Percentiles rank a stretch among this genome's conserved stretches.
Evolutionary conservation across 768 basidiomycete species (phyloP).

Genomic region (Chalciporus chontae): DNA sequence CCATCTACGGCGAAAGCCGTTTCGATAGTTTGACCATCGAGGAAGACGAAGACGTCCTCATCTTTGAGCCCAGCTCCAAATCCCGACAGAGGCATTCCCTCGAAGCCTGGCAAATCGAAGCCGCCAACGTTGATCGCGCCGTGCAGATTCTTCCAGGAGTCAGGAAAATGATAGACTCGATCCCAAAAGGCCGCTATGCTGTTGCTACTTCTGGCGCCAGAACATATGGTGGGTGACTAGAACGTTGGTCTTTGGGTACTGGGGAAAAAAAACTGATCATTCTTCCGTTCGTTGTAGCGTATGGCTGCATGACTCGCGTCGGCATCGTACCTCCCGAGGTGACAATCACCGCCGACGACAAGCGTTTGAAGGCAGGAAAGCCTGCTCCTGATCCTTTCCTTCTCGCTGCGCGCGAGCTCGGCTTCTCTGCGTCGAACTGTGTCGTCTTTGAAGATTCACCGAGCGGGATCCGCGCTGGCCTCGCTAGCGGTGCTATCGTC

Average conservation of each 20-base stretch:
- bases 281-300: constrained; percentile 33
- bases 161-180: constrained; percentile 56
- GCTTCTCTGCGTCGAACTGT: constrained; percentile 54
- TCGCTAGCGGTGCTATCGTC: constrained; percentile 70
- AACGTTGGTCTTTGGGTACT: too few species aligned
- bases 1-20: constrained; percentile 19
- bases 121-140: constrained; percentile 53
- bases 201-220: constrained; percentile 74
- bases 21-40: constrained; percentile 31
- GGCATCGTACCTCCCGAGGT: constrained; percentile 64
- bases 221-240: constrained; percentile 47
- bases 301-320: constrained; percentile 69
- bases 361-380: constrained; percentile 63
- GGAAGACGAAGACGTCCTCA: constrained; percentile 34
- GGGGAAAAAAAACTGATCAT: not conserved
- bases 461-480: constrained; percentile 62
- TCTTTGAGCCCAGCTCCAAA: constrained; percentile 24
- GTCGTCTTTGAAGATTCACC: constrained; percentile 79
- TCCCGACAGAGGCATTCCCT: constrained; percentile 32
- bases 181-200: constrained; percentile 64
- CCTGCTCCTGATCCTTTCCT: constrained; percentile 63
- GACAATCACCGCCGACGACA: constrained; percentile 76
- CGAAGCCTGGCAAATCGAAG: constrained; percentile 55
- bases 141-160: constrained; percentile 74
- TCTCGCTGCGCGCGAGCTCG: constrained; percentile 57